Conservation (phyloP, 2,329 filamentous ascomycete genomes). For the Hypoxylon sp. region DNA sequence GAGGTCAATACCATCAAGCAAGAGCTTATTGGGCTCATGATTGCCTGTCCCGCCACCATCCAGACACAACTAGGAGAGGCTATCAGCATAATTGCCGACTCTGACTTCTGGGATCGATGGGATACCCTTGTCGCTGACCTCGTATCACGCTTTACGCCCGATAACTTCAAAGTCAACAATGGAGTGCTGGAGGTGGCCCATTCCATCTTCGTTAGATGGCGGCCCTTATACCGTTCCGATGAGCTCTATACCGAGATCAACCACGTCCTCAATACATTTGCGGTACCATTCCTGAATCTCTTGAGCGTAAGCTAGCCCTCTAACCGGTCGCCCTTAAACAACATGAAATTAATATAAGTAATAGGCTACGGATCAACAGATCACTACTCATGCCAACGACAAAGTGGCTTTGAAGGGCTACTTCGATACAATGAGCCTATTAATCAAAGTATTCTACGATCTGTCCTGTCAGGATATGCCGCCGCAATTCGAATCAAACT, state of each 20-base stretch:
- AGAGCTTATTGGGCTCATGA: constrained; percentile 97
- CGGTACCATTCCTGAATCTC: constrained; percentile 83
- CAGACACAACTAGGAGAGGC: constrained; percentile 96
- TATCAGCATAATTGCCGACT: constrained; percentile 97
- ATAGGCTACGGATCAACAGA: constrained; percentile 75
- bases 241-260: constrained; percentile 95
- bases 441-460: constrained; percentile 94
- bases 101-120: constrained; percentile 96
- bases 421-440: constrained; percentile 87
- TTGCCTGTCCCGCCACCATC: constrained; percentile 85
- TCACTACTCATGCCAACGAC: constrained; percentile 82
- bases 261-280: constrained; percentile 90
- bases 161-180: constrained; percentile 87
- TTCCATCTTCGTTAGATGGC: constrained; percentile 97
- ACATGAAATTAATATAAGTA: constrained; percentile 38
- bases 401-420: constrained; percentile 80
- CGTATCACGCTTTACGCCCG: constrained; percentile 84
- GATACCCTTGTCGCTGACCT: constrained; percentile 93
- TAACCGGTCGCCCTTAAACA: background rate
- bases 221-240: constrained; percentile 92
- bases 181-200: constrained; percentile 97
- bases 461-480: constrained; percentile 97
- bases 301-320: constrained; percentile 70
- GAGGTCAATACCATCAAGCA: constrained; percentile 94
- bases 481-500: constrained; percentile 91